Base-by-base conservation (phyloP, 345 rosid genomes). In the Corymbia maculata region DNA sequence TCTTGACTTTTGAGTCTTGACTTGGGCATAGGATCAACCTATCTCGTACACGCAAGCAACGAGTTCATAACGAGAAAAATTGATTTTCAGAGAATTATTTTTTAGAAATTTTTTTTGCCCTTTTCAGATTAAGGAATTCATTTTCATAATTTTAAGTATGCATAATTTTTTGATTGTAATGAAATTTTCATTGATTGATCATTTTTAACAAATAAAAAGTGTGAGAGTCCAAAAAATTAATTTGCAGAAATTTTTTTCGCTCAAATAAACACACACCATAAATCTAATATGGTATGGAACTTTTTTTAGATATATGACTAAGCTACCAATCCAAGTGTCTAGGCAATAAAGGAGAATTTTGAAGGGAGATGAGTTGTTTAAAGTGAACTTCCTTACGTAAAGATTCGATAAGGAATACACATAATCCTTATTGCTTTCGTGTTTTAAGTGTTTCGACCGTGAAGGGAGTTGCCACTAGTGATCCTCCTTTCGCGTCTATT, bases 171-270 rank as follows among this genome's bases (percentile, higher is more conserved):
- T 44, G 28, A 36, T 7, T 12, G 3, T 16, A 70, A 70, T 17
- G 45, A 70, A 32, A 9, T 16, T 75, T 42, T 13, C 0, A 2
- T 42, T 9, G 4, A 42, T 28, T 13, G 13, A 42, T 75, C 49
- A 42, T 75, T 36, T 36, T 9, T 1, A 2, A 6, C 6, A 19
- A 3, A 10, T 6, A 4, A 75, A 75, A 36, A 1, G 7, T 4
- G 1, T 5, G 8, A 1, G 42, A 42, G 26, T 9, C 8, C 26
- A 5, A 2, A 3, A 75, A 9, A 36, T 3, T 9, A 9, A 42
- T 75, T 42, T 9, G 6, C 6, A 14, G 5, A 19, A 42, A 42
- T 4, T 9, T 6, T 9, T 36, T 42, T 42, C 14, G 19, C 26
- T 19, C 47, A 3, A 42, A 19, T 26, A 75, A 36, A n/a, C n/a